Evolutionary conservation across 129 eudicot genomes (phyloP).

Genomic region (Gnaphalium uliginosum): DNA sequence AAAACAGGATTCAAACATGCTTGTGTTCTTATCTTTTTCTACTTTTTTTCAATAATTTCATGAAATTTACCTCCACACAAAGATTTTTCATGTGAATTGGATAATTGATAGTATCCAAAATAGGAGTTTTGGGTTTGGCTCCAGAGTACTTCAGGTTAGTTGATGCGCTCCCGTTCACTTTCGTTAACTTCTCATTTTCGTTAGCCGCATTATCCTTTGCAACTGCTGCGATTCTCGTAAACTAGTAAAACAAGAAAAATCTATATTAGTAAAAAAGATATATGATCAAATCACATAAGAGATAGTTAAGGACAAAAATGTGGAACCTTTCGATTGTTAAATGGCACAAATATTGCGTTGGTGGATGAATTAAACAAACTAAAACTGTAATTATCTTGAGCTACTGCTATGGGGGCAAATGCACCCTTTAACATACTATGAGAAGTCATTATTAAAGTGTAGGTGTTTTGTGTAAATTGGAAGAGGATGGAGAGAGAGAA

Average conservation of each 20-base stretch:
- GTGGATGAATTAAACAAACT: constrained; percentile 17
- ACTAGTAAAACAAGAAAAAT: constrained; percentile 23
- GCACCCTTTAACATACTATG: constrained; percentile 27
- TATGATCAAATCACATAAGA: not conserved
- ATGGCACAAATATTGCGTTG: constrained; percentile 11
- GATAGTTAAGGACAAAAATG: not conserved
- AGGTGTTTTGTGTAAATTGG: not conserved
- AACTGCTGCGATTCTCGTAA: constrained; percentile 24
- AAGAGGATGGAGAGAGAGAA: not conserved
- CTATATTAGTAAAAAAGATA: not conserved
- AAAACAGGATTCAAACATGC: not conserved
- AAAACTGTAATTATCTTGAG: constrained; percentile 24
- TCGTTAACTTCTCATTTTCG: constrained; percentile 13
- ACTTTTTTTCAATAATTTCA: not conserved
- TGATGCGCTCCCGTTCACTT: not conserved
- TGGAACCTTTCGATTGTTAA: constrained; percentile 34
- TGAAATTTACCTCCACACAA: constrained; percentile 36
- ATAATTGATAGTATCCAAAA: constrained; percentile 61
- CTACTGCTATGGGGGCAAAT: not conserved
- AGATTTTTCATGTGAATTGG: constrained; percentile 70
- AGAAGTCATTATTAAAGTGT: constrained; percentile 25
- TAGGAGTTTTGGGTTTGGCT: constrained; percentile 59
- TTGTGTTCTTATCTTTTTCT: too few relatives aligned
- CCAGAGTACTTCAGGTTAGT: constrained; percentile 42
- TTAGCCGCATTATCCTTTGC: constrained; percentile 29